Percentiles rank a stretch among this genome's conserved stretches.
Conservation (phyloP, 179 eudicot species). For the Spergularia azorica region DNA sequence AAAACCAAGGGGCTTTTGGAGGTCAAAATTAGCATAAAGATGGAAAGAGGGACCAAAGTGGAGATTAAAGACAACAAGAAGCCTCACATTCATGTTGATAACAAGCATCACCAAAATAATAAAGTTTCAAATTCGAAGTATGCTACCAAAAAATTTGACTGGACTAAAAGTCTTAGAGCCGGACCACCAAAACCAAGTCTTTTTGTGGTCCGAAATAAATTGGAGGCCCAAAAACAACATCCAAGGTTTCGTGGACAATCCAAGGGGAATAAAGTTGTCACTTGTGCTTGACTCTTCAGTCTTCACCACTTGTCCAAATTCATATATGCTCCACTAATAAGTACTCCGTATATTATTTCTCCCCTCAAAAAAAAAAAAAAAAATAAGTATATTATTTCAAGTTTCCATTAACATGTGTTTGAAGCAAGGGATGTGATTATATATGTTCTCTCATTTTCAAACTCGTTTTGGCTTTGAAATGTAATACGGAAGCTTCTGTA, state of each 20-base stretch:
- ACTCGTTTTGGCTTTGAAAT: too few relatives aligned
- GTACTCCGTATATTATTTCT: too few relatives aligned
- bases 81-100: slow-evolving; percentile 7
- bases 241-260: neutral
- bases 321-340: too few relatives aligned
- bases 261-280: neutral
- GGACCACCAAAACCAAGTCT: slow-evolving; percentile 13
- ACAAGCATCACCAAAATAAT: neutral
- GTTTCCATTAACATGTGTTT: too few relatives aligned
- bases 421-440: too few relatives aligned
- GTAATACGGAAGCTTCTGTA: too few relatives aligned
- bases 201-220: slow-evolving; percentile 6
- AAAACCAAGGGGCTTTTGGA: slow-evolving; percentile 36
- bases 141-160: slow-evolving; percentile 26
- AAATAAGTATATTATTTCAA: too few relatives aligned
- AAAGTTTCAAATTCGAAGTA: neutral
- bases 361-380: too few relatives aligned
- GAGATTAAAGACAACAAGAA: slow-evolving; percentile 54
- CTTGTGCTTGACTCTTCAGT: neutral
- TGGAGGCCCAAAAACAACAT: slow-evolving; percentile 6
- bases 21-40: slow-evolving; percentile 54
- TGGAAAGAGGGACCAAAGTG: slow-evolving; percentile 61
- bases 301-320: neutral
- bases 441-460: too few relatives aligned
- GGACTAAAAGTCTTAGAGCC: slow-evolving; percentile 36